Percentiles rank a stretch among this genome's conserved stretches.
phyloP scores from a whole-genome alignment of 75 land plant genomes.

The Cunninghamia lanceolata region DNA sequence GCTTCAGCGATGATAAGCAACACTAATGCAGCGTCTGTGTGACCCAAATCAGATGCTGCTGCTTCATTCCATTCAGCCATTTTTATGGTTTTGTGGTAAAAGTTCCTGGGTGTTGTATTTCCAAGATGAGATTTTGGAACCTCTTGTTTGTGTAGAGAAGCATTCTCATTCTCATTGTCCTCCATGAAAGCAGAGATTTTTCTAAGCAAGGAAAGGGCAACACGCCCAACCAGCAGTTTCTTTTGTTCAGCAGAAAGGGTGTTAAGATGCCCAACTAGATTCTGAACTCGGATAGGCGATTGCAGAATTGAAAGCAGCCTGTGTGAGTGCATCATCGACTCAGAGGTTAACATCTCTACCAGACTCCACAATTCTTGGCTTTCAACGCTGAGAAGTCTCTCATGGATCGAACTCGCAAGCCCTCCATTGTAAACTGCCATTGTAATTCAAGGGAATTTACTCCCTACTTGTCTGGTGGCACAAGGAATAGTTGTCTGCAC shows the following conservation, averaged over 20 bases:
- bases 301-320: neutral
- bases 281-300: neutral
- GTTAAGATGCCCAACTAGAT: neutral
- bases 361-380: neutral
- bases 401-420: neutral
- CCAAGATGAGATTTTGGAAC: conserved; percentile 19
- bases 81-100: too few relatives aligned
- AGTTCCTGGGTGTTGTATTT: too few relatives aligned
- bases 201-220: neutral
- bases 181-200: conserved; percentile 7
- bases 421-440: neutral
- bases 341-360: conserved; percentile 1
- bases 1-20: conserved; percentile 12
- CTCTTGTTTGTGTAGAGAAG: neutral
- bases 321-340: neutral
- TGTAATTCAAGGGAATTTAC: neutral
- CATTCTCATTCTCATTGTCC: neutral
- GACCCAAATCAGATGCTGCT: neutral
- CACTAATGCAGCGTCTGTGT: conserved; percentile 10
- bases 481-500: neutral
- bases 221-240: neutral
- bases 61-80: neutral
- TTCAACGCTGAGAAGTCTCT: neutral
- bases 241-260: conserved; percentile 1
- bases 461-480: neutral